phyloP scores from a whole-genome alignment of 2,329 filamentous ascomycete species.

The Fusarium nisikadoi region DNA sequence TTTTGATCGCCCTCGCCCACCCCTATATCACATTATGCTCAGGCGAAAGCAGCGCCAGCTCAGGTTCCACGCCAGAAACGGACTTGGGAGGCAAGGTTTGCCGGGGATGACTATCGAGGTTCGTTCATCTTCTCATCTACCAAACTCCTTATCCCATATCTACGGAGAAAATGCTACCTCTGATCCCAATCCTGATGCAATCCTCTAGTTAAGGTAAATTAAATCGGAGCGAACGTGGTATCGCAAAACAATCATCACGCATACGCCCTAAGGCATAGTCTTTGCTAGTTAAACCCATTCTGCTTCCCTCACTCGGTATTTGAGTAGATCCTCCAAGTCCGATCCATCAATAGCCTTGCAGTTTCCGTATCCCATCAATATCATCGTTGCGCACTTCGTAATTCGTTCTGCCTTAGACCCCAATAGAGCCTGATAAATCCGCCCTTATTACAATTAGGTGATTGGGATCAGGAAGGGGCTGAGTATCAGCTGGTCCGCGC shows the following conservation, averaged over 20 bases:
- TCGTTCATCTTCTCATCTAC: constrained; percentile 11
- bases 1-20: no score
- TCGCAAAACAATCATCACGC: constrained; percentile 40
- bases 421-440: background rate
- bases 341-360: background rate
- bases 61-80: no score
- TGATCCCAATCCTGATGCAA: constrained; percentile 26
- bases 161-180: constrained; percentile 33
- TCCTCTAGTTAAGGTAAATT: constrained; percentile 21
- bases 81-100: no score
- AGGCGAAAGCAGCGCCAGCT: no score
- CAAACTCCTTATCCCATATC: constrained; percentile 39
- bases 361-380: background rate
- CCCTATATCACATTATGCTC: no score
- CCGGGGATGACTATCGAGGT: background rate
- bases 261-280: constrained; percentile 12
- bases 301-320: constrained; percentile 1
- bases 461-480: constrained; percentile 84
- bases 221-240: constrained; percentile 42
- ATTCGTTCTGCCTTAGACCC: constrained; percentile 3
- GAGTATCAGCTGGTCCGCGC: constrained; percentile 87
- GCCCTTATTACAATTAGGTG: constrained; percentile 50
- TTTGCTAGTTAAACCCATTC: constrained; percentile 25
- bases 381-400: constrained; percentile 10
- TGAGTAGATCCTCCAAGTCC: background rate